Evolutionary conservation across 305 asterid species (phyloP).

Genomic region (Salvia sclarea): DNA sequence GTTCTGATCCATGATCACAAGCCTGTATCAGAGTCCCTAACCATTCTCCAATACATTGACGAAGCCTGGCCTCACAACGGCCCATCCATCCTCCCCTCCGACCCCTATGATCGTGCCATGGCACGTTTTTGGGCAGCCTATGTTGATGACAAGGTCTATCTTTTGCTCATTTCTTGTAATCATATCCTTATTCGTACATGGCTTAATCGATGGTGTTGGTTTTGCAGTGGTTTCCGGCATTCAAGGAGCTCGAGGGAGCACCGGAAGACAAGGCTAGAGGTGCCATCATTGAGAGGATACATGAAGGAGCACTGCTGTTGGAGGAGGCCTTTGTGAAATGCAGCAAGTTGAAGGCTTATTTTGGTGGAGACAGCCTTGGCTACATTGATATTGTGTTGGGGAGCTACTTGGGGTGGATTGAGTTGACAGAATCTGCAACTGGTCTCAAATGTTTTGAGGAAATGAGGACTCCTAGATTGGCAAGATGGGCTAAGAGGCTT

Average conservation of each 20-base stretch:
- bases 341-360: constrained; percentile 47
- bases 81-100: constrained; percentile 43
- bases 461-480: constrained; percentile 39
- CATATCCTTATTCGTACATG: neutral
- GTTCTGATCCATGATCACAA: constrained; percentile 45
- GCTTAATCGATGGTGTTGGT: neutral
- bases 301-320: constrained; percentile 37
- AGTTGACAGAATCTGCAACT: constrained; percentile 25
- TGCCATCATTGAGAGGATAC: constrained; percentile 15
- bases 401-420: constrained; percentile 45
- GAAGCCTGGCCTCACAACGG: constrained; percentile 40
- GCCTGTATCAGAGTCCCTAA: constrained; percentile 47
- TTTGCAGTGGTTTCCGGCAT: constrained; percentile 43
- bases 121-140: constrained; percentile 59
- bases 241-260: constrained; percentile 36
- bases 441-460: constrained; percentile 42
- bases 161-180: neutral
- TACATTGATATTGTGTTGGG: constrained; percentile 56
- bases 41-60: constrained; percentile 51
- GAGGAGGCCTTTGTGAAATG: constrained; percentile 51
- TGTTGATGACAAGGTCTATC: constrained; percentile 42
- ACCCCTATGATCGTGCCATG: constrained; percentile 47
- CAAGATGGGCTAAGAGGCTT: constrained; percentile 43
- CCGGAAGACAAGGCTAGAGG: constrained; percentile 40
- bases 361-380: constrained; percentile 57